Conservation (phyloP, 2,329 filamentous ascomycete species). For the Dendryphion nanum region DNA sequence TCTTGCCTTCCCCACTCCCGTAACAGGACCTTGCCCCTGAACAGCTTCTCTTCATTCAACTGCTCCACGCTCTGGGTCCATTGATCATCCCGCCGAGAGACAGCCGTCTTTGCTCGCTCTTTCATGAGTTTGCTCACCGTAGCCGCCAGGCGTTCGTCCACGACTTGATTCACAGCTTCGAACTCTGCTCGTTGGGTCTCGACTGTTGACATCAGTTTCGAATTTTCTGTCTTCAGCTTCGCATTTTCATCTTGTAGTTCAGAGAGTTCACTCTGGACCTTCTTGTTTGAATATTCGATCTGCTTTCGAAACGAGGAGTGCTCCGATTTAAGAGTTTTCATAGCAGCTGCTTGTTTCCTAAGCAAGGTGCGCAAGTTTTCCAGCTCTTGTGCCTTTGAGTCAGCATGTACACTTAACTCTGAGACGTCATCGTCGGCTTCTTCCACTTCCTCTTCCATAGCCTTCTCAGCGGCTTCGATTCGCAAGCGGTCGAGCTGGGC, state of each 20-base stretch:
- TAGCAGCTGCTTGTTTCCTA: slow-evolving; percentile 21
- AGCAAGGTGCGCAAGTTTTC: slow-evolving; percentile 24
- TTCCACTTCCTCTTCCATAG: slow-evolving; percentile 10
- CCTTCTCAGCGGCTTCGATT: slow-evolving; percentile 9
- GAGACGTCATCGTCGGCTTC: slow-evolving; percentile 13
- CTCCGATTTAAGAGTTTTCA: slow-evolving; percentile 24
- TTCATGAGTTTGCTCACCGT: slow-evolving; percentile 30
- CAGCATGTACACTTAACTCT: slow-evolving; percentile 6
- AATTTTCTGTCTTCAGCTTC: slow-evolving; percentile 15
- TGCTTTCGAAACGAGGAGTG: slow-evolving; percentile 17
- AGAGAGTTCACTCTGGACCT: background rate
- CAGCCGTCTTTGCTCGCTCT: slow-evolving; percentile 27
- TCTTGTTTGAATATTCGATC: slow-evolving; percentile 2
- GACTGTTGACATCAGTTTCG: slow-evolving; percentile 12
- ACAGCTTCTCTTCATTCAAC: slow-evolving; percentile 24
- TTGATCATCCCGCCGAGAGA: slow-evolving; percentile 33
- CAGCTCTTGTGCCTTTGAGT: slow-evolving; percentile 26
- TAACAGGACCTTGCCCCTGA: slow-evolving; percentile 32
- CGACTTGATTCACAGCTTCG: slow-evolving; percentile 28
- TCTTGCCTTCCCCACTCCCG: slow-evolving; percentile 38
- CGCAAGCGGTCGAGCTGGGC: slow-evolving; percentile 21
- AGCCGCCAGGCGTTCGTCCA: slow-evolving; percentile 32
- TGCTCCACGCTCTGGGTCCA: slow-evolving; percentile 27
- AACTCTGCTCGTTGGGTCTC: slow-evolving; percentile 21
- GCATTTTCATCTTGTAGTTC: slow-evolving; percentile 11